Conservation (phyloP, 208 protist species). For the Phytomonas serpens region DNA sequence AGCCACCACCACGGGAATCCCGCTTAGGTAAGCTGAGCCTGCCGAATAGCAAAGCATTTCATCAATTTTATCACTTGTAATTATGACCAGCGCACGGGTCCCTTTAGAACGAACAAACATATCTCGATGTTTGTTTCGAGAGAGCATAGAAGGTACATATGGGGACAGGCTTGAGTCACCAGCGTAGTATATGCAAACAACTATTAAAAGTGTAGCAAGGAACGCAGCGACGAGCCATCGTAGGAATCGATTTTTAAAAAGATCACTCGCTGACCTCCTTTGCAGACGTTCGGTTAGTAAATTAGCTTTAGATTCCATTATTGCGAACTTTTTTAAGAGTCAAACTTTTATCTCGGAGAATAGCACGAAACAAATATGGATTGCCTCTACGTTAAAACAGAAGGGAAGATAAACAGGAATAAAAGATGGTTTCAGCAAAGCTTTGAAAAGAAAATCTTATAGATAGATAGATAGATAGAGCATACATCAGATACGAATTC, state of each 20-base stretch:
- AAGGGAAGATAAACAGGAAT: neutral
- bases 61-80: neutral
- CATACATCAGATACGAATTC: neutral
- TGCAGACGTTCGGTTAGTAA: too few relatives aligned
- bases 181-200: too few relatives aligned
- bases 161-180: neutral
- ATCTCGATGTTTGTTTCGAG: neutral
- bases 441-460: neutral
- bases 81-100: neutral
- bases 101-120: neutral
- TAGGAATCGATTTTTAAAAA: too few relatives aligned
- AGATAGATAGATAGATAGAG: too few relatives aligned
- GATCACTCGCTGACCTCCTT: too few relatives aligned
- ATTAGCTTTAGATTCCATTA: too few relatives aligned
- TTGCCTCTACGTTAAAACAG: neutral
- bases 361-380: neutral
- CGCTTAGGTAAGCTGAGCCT: slow-evolving; percentile 1
- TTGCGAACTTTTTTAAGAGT: too few relatives aligned
- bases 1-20: neutral
- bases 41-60: slow-evolving; percentile 1
- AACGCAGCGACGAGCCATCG: too few relatives aligned
- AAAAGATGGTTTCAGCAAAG: neutral
- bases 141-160: neutral
- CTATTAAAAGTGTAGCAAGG: too few relatives aligned
- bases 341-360: too few relatives aligned